Evolutionary conservation across 352 stramenopile species (phyloP).

Genomic region (Pythium folliculosum): DNA sequence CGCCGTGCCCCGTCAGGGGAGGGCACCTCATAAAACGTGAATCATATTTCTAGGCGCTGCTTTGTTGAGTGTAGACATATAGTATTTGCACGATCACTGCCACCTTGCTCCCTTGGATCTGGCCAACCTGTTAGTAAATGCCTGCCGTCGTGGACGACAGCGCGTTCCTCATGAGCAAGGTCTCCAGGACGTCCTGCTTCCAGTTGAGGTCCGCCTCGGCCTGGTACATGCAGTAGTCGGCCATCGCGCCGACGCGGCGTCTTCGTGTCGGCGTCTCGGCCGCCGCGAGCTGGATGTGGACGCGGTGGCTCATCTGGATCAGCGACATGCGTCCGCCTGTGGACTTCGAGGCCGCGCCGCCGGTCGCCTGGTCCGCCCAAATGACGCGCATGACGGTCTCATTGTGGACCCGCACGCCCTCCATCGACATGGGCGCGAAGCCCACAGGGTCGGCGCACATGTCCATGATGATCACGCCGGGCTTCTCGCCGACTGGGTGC

Average conservation of each 20-base stretch:
- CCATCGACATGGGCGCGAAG: conserved; percentile 23
- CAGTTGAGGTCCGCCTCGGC: conserved; percentile 19
- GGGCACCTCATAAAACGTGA: too few species aligned
- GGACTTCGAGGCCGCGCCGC: not conserved
- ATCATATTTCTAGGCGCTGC: too few species aligned
- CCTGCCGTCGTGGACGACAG: not conserved
- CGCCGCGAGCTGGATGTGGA: conserved; percentile 17
- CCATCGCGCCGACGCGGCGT: conserved; percentile 17
- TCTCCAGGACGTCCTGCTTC: conserved; percentile 26
- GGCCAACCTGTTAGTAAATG: too few species aligned
- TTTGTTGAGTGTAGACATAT: too few species aligned
- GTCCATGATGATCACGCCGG: conserved; percentile 15
- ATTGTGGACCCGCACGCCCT: conserved; percentile 14
- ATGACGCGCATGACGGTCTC: conserved; percentile 16
- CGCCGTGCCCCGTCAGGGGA: not conserved
- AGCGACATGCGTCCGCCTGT: conserved; percentile 1
- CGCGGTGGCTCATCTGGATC: conserved; percentile 15
- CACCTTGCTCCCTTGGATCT: too few species aligned
- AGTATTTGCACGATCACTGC: too few species aligned
- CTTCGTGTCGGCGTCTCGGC: conserved; percentile 17
- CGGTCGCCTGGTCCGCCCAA: conserved; percentile 6
- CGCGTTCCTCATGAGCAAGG: conserved; percentile 7
- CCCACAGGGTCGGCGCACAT: conserved; percentile 17
- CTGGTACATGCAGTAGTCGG: conserved; percentile 21
- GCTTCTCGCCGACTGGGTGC: not conserved